Percentiles rank a stretch among this genome's conserved stretches.
Conservation (phyloP, 331 rosid genomes). For the Malus hybrid region DNA sequence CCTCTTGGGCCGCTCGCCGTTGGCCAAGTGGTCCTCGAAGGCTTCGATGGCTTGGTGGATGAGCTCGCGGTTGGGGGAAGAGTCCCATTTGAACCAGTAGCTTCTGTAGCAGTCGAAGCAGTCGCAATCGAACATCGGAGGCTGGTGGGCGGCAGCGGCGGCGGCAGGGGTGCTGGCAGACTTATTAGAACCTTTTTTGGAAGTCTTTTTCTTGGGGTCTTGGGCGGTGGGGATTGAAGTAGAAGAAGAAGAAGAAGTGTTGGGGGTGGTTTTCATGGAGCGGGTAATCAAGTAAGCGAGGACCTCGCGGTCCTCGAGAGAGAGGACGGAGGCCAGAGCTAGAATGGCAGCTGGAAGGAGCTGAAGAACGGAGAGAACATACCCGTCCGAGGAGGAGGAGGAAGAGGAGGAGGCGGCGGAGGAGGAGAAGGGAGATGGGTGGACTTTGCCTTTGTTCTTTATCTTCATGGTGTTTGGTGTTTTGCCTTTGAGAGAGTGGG, state of each 20-base stretch:
- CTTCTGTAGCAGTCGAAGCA: slow-evolving; percentile 59
- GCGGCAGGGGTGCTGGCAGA: background rate
- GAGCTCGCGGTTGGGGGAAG: slow-evolving; percentile 51
- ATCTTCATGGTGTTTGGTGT: slow-evolving; percentile 30
- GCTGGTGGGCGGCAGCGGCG: slow-evolving; percentile 14
- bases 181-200: slow-evolving; percentile 9
- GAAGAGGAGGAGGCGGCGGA: slow-evolving; percentile 1
- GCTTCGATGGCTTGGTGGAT: slow-evolving; percentile 63
- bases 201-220: slow-evolving; percentile 18
- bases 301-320: slow-evolving; percentile 53
- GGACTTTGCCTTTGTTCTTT: slow-evolving; percentile 50
- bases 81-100: slow-evolving; percentile 60
- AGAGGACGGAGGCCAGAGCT: slow-evolving; percentile 32
- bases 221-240: background rate
- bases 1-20: slow-evolving; percentile 35
- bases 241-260: too few relatives aligned
- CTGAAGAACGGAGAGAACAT: slow-evolving; percentile 31
- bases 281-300: slow-evolving; percentile 50
- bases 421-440: slow-evolving; percentile 45
- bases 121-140: slow-evolving; percentile 41
- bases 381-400: slow-evolving; percentile 16
- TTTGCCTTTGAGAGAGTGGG: background rate
- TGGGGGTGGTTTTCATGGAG: slow-evolving; percentile 29
- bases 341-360: slow-evolving; percentile 53
- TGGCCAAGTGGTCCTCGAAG: slow-evolving; percentile 44